A percentile compares a stretch with the other conserved stretches of the same genome.
Evolutionary conservation across 208 protist genomes (phyloP).

Genomic region (Acanthamoeba sp.): DNA sequence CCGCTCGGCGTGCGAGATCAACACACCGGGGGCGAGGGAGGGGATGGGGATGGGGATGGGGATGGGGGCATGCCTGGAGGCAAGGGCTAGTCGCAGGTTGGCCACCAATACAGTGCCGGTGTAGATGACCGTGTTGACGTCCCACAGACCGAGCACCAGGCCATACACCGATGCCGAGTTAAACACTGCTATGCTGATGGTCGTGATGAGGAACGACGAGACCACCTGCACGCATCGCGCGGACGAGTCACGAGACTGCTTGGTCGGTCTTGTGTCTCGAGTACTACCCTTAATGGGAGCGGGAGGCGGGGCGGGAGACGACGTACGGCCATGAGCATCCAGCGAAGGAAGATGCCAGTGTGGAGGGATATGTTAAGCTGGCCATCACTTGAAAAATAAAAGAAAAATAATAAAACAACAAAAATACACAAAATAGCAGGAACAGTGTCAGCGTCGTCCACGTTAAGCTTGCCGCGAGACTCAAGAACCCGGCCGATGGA

Average conservation of each 20-base stretch:
- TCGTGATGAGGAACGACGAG: slow-evolving; percentile 56
- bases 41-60: too few species aligned
- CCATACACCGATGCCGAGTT: slow-evolving; percentile 12
- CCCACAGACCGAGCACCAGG: slow-evolving; percentile 8
- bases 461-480: too few species aligned
- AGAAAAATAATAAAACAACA: too few species aligned
- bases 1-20: too few species aligned
- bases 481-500: not conserved
- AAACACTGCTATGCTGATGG: slow-evolving; percentile 24
- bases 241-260: not conserved
- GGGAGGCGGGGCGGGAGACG: too few species aligned
- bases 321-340: slow-evolving; percentile 56
- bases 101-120: slow-evolving; percentile 43
- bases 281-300: too few species aligned
- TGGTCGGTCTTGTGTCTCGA: not conserved
- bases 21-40: too few species aligned
- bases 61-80: not conserved
- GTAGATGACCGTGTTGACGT: slow-evolving; percentile 51
- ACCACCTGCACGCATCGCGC: not conserved
- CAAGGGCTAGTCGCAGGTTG: slow-evolving; percentile 46
- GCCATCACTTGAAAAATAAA: too few species aligned
- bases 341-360: slow-evolving; percentile 31
- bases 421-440: not conserved
- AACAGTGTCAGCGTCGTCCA: too few species aligned
- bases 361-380: slow-evolving; percentile 36